phyloP scores from a whole-genome alignment of 2,329 filamentous ascomycete genomes.

The Pseudopyricularia javanii region DNA sequence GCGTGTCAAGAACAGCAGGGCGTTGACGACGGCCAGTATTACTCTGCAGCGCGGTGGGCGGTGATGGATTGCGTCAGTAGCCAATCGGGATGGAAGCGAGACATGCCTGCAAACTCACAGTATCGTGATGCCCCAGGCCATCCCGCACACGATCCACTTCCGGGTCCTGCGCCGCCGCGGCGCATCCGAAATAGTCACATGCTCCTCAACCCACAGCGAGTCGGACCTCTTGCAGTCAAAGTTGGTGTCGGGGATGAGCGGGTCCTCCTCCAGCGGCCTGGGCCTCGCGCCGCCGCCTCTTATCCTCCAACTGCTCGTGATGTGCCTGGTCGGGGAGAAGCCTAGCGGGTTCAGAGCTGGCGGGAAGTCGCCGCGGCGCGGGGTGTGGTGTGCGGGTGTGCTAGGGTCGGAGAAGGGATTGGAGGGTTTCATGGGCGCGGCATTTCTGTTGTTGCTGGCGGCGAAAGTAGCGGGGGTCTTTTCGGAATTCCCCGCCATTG shows the following conservation, averaged over 20 bases:
- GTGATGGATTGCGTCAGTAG: not conserved
- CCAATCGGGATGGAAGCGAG: not conserved
- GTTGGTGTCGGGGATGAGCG: slow-evolving; percentile 3
- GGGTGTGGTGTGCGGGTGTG: not conserved
- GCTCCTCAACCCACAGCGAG: slow-evolving; percentile 6
- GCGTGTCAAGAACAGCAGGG: slow-evolving; percentile 7
- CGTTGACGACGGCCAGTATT: slow-evolving; percentile 8
- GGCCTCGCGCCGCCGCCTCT: not conserved
- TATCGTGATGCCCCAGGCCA: slow-evolving; percentile 20
- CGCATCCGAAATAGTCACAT: slow-evolving; percentile 4
- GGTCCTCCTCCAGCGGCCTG: slow-evolving; percentile 2
- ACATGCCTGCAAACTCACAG: slow-evolving; percentile 16
- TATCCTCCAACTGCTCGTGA: slow-evolving; percentile 6
- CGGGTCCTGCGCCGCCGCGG: slow-evolving; percentile 5
- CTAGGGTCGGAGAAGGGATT: too few species aligned
- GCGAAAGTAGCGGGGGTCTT: not conserved
- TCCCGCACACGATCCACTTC: slow-evolving; percentile 17
- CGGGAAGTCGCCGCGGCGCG: not conserved
- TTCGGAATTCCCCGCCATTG: not conserved
- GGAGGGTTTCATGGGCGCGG: not conserved
- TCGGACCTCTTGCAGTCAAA: slow-evolving; percentile 3
- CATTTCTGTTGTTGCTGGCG: not conserved
- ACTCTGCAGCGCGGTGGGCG: slow-evolving; percentile 2
- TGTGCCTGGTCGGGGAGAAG: slow-evolving; percentile 6
- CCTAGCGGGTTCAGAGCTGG: not conserved